Conservation (phyloP, 176 grass and related monocot genomes). For the Triticum monococcum region DNA sequence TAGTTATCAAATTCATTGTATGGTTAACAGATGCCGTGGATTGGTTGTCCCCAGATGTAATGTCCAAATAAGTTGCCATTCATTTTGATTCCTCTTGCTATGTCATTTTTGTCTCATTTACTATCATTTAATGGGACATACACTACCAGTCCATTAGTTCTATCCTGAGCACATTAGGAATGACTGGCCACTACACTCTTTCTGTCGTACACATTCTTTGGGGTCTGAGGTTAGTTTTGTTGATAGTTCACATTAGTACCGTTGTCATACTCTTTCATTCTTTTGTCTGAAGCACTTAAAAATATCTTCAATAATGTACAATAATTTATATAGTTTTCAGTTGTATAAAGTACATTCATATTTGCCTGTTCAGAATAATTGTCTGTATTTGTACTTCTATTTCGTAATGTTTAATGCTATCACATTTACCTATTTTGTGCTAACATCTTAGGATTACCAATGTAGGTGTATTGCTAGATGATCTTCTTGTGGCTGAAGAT, state of each 20-base stretch:
- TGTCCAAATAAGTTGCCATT: background rate
- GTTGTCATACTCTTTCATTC: constrained; percentile 12
- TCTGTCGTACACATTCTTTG: background rate
- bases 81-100: background rate
- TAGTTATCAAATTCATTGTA: background rate
- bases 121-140: background rate
- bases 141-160: background rate
- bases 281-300: background rate
- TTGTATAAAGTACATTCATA: background rate
- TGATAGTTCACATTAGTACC: background rate
- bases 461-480: constrained; percentile 93
- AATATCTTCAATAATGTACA: background rate
- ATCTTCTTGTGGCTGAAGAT: constrained; percentile 98
- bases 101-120: background rate
- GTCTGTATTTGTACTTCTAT: background rate
- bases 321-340: background rate
- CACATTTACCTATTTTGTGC: background rate
- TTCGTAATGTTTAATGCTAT: background rate
- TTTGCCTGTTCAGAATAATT: constrained; percentile 6
- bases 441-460: constrained; percentile 26
- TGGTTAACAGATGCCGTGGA: background rate
- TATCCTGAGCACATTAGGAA: background rate
- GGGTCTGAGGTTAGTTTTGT: background rate
- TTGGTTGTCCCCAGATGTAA: background rate
- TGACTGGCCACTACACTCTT: constrained; percentile 1